Evolutionary conservation across 495 filamentous ascomycete genomes (phyloP), one percentile per base, ranked within the genome.

Genomic region (Tuber microsphaerosporum): DNA sequence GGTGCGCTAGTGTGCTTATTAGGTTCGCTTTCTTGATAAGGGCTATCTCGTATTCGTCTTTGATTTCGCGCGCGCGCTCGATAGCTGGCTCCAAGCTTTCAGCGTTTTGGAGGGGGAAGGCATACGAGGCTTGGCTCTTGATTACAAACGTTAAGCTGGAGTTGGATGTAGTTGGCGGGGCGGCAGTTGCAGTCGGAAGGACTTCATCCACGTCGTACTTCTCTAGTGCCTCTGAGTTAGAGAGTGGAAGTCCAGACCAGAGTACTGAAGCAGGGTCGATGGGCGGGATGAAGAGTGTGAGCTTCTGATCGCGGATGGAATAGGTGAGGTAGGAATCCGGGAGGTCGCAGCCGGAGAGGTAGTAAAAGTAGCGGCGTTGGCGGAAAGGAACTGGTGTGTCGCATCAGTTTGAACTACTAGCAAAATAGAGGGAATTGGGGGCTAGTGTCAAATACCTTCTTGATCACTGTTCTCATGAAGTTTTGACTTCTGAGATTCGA

Each of bases 301-400:
- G 88, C 79, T 90, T 88, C 77, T 88, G 86, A 34, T 87, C 86
- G 69, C 86, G 85, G 70, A 97, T 89, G 78, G 95, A 89, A 86
- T 98, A 97, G 73, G 91, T 88, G 72, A 94, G 87, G 83, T 89
- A 91, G 80, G 90, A 91, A 84, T 98, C 94, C 71, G 93, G 89
- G 37, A 94, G 86, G 43, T 89, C 85, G 83, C 93, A 97, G 79
- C 96, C 96, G 22, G 93, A 93, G 41, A 99, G 87, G 85, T 99
- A 98, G 89, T 92, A 97, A 86, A 99, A 98, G 80, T 89, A 90
- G 72, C 96, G 91, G 80, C 94, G 91, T 85, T 99, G 96, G 78
- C 92, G 91, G 79, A 72, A 71, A 37, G 74, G 72, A 43, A 74
- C 75, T 76, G 65, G 75, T 51, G 45, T 10, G 2, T 2, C 1